Conservation (phyloP, 495 filamentous ascomycete species). For the Penicillium salamii region DNA sequence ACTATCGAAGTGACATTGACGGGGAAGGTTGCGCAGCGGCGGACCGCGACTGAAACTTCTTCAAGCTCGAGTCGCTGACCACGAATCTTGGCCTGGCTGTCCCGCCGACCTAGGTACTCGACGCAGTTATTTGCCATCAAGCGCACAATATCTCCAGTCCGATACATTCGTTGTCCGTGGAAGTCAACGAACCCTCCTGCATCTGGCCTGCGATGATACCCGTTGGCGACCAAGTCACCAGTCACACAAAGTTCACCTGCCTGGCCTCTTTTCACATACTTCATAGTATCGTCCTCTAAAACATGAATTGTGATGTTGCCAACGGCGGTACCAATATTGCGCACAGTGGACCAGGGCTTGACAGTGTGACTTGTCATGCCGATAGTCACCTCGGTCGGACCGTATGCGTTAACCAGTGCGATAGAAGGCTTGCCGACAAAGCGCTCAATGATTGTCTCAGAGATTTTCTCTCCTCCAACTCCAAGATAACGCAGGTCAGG, state of each 20-base stretch:
- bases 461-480: conserved; percentile 30
- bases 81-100: conserved; percentile 24
- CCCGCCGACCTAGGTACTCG: conserved; percentile 8
- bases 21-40: conserved; percentile 22
- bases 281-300: conserved; percentile 54
- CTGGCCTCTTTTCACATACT: conserved; percentile 62
- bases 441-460: conserved; percentile 21
- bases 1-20: conserved; percentile 22
- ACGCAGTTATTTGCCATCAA: conserved; percentile 13
- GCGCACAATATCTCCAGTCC: conserved; percentile 15
- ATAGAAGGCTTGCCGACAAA: conserved; percentile 16
- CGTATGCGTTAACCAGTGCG: conserved; percentile 42
- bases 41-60: conserved; percentile 28
- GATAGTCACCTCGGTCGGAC: conserved; percentile 80
- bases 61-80: conserved; percentile 39
- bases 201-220: conserved; percentile 68
- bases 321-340: conserved; percentile 1
- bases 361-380: conserved; percentile 69
- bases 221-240: conserved; percentile 73
- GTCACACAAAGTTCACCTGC: conserved; percentile 79
- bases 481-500: conserved; percentile 23
- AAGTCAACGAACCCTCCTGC: conserved; percentile 24
- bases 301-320: conserved; percentile 57
- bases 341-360: conserved; percentile 49
- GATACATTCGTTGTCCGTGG: conserved; percentile 11